phyloP scores from a whole-genome alignment of 1,284 basidiomycete species.

The Pterulicium gracile region DNA sequence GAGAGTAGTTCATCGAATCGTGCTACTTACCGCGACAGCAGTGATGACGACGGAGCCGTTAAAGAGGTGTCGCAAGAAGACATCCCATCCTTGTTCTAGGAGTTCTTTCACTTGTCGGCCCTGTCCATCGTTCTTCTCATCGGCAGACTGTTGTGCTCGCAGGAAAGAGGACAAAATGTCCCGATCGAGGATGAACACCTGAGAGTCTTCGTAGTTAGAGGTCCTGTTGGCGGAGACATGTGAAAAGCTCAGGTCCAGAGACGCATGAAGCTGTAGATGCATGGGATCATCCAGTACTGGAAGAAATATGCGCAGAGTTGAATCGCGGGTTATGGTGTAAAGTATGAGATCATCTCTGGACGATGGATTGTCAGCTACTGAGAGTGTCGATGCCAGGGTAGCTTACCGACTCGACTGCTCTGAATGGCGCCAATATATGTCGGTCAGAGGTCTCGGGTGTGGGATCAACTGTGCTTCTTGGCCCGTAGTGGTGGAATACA shows the following conservation, averaged over 20 bases:
- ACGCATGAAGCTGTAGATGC: conserved; percentile 74
- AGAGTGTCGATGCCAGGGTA: conserved; percentile 5
- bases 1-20: conserved; percentile 1
- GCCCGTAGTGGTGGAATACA: conserved; percentile 66
- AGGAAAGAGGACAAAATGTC: conserved; percentile 43
- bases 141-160: conserved; percentile 21
- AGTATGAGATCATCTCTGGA: conserved; percentile 64
- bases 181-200: conserved; percentile 56
- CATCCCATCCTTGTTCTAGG: conserved; percentile 63
- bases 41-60: conserved; percentile 66
- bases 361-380: conserved; percentile 5
- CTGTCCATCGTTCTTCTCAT: conserved; percentile 30
- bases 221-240: conserved; percentile 28
- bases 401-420: conserved; percentile 55
- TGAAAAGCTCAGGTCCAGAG: conserved; percentile 54
- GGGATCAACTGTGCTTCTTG: conserved; percentile 51
- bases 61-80: conserved; percentile 61
- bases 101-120: conserved; percentile 45
- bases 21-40: conserved; percentile 59
- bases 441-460: conserved; percentile 55
- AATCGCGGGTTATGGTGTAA: conserved; percentile 68
- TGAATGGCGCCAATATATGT: conserved; percentile 60
- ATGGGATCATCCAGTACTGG: conserved; percentile 82
- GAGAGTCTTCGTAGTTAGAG: conserved; percentile 18
- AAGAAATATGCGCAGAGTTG: conserved; percentile 73